phyloP scores from a whole-genome alignment of 768 basidiomycete species.

The Trametes cingulata region DNA sequence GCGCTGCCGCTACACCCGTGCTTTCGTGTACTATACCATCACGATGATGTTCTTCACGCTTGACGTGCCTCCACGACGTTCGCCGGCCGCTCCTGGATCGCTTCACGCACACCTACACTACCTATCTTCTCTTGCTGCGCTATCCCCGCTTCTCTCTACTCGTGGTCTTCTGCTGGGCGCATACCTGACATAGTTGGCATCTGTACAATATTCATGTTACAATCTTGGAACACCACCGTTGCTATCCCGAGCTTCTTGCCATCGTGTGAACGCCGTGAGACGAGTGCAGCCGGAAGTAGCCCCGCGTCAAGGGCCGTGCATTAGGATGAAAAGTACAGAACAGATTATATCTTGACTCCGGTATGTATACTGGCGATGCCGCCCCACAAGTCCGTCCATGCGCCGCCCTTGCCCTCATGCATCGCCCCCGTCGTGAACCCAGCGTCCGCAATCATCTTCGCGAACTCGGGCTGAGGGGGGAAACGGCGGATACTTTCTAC shows the following conservation, averaged over 20 bases:
- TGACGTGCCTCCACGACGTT: constrained; percentile 6
- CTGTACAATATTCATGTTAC: constrained; percentile 20
- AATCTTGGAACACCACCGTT: constrained; percentile 20
- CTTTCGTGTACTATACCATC: constrained; percentile 7
- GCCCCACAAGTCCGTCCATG: constrained; percentile 85
- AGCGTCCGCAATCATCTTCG: constrained; percentile 83
- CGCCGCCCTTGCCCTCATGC: constrained; percentile 70
- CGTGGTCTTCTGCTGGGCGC: constrained; percentile 16
- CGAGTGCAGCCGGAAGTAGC: not conserved
- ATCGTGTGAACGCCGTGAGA: no score
- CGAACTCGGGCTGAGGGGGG: constrained; percentile 85
- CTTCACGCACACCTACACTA: not conserved
- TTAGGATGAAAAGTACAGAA: not conserved
- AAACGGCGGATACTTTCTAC: constrained; percentile 97
- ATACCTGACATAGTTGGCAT: constrained; percentile 19
- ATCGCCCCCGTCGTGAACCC: constrained; percentile 72
- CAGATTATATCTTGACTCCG: constrained; percentile 69
- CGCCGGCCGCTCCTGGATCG: not conserved
- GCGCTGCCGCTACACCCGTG: not conserved
- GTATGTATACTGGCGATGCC: constrained; percentile 86
- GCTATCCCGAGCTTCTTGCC: not conserved
- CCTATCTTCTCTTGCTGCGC: not conserved
- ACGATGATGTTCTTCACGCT: not conserved
- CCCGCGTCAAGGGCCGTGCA: not conserved
- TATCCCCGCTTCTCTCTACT: not conserved